phyloP scores from a whole-genome alignment of 768 basidiomycete genomes.

The Panaeolus papilionaceus region DNA sequence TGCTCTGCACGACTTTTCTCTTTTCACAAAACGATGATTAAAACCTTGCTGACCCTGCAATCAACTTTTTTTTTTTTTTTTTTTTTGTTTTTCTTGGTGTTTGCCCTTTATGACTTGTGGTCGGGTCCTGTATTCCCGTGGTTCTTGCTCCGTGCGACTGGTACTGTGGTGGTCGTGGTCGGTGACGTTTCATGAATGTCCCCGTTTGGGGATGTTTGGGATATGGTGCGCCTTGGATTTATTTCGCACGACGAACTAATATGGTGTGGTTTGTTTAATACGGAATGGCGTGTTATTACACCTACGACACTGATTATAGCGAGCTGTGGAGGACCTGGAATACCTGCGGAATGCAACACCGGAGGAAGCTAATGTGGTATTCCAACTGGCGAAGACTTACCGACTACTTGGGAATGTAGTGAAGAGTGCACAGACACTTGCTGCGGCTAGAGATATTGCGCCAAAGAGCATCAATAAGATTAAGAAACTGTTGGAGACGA shows the following conservation, averaged over 20 bases:
- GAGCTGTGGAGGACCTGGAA: constrained; percentile 82
- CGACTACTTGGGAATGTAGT: constrained; percentile 78
- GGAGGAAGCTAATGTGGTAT: constrained; percentile 95
- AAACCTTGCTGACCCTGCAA: constrained; percentile 23
- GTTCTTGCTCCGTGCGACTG: constrained; percentile 7
- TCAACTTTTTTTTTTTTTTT: constrained; percentile 3
- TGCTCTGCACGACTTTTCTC: constrained; percentile 15
- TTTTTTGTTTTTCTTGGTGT: constrained; percentile 9
- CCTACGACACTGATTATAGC: constrained; percentile 22
- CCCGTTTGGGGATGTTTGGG: neutral
- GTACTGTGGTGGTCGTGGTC: no score
- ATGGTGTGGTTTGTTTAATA: neutral
- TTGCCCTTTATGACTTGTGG: constrained; percentile 16
- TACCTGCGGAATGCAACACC: constrained; percentile 82
- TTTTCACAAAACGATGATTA: constrained; percentile 14
- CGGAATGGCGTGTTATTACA: constrained; percentile 1
- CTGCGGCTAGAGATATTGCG: constrained; percentile 91
- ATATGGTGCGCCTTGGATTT: neutral
- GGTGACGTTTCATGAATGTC: constrained; percentile 3
- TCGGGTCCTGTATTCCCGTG: constrained; percentile 5
- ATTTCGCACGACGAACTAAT: neutral
- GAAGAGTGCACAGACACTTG: constrained; percentile 85
- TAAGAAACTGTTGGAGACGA: constrained; percentile 76
- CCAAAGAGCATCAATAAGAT: constrained; percentile 89
- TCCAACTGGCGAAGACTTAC: constrained; percentile 94